Base-by-base conservation (phyloP, 1,284 basidiomycete genomes). In the Microbotryum silenes-acaulis region DNA sequence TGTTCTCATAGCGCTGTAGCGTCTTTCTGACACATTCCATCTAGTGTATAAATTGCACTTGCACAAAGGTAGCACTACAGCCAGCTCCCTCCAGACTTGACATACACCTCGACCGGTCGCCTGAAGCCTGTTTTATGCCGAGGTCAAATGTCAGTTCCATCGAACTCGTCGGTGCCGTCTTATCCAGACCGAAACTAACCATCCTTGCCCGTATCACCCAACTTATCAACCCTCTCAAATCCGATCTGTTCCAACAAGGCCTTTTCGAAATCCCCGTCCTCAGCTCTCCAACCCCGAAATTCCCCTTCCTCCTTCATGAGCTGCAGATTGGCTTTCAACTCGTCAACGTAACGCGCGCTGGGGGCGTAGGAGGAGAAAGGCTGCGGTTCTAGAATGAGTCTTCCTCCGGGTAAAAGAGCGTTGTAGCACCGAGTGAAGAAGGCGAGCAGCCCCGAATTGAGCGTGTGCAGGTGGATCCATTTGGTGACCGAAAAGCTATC, bases 401-500 rank as follows among this genome's bases (percentile, higher is more conserved):
- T 85, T 3, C 72, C 67, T 4, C 82, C 83, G 0, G 80, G 75
- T 21, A 74, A 77, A 21, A 91, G 77, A 3, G 81, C 79, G n/a
- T 74, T 70, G 64, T 83, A 77, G 0, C 84, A 81, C 23, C 83
- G 81, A 3, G 72, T 74, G 70, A 91, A 90, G 73, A 90, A 88
- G 0, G 65, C 63, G 51, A 74, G 68, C 14, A 91, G 66, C 0
- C 83, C 88, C 1, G 81, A 80, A 68, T 91, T 88, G 14, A 86
- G 86, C 10, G 78, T 77, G 66, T 89, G 85, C 3, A 91, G 77
- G 73, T 91, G 88, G 29, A 91, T 87, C 88, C 89, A 91, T 74
- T 90, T 91, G 0, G 87, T 82, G 51, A 91, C 76, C 0, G 88
- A 91, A 64, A 91, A 83, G 2, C 88, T 90, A 68, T 3, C n/a